phyloP scores from a whole-genome alignment of 495 filamentous ascomycete genomes.

The Neurospora sp. region DNA sequence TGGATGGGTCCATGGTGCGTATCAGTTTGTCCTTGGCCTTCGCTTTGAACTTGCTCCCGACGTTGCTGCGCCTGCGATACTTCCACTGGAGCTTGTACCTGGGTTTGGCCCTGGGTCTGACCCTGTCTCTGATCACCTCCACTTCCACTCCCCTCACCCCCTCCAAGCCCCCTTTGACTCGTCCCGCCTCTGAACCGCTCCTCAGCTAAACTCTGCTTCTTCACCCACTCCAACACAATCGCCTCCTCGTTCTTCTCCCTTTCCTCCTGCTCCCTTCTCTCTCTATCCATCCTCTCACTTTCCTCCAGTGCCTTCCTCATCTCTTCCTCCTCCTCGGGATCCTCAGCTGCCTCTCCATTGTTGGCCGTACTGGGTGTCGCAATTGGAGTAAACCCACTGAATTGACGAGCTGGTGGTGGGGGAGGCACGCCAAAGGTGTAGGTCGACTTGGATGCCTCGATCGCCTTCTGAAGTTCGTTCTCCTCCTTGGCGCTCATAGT shows the following conservation, averaged over 20 bases:
- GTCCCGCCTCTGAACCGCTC: conserved; percentile 33
- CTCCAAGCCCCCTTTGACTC: conserved; percentile 8
- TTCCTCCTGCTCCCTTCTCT: conserved; percentile 27
- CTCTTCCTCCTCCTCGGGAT: conserved; percentile 33
- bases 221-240: conserved; percentile 66
- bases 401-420: not conserved
- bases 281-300: conserved; percentile 29
- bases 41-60: not conserved
- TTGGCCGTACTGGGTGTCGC: not conserved
- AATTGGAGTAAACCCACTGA: not conserved
- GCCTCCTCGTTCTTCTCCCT: conserved; percentile 54
- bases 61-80: not conserved
- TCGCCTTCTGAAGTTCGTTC: conserved; percentile 35
- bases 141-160: conserved; percentile 3
- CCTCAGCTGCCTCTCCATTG: not conserved
- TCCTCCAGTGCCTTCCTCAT: conserved; percentile 36
- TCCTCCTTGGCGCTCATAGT: conserved; percentile 25
- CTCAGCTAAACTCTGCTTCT: conserved; percentile 64
- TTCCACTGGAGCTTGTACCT: not conserved
- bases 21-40: not conserved
- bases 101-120: not conserved
- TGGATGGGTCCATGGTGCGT: not conserved
- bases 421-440: not conserved
- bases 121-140: not conserved
- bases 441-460: conserved; percentile 32